Evolutionary conservation across 2,329 filamentous ascomycete genomes (phyloP).

Genomic region (Colletotrichum sp.): DNA sequence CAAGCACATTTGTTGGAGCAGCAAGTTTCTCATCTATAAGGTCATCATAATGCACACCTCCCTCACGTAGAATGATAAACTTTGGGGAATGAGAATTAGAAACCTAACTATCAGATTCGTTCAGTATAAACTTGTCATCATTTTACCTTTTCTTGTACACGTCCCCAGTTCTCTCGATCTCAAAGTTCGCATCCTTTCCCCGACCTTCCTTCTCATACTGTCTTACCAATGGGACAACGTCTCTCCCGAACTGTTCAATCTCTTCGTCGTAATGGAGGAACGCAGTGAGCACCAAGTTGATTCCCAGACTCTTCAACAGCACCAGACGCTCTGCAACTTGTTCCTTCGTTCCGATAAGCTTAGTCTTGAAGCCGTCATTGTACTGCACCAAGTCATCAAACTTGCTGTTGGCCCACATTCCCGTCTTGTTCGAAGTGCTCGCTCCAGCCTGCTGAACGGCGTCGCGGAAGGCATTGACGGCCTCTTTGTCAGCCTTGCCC

Average conservation of each 20-base stretch:
- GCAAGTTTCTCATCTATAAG: neutral
- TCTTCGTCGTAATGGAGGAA: slow-evolving; percentile 60
- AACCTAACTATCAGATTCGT: too few relatives aligned
- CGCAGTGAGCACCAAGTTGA: slow-evolving; percentile 49
- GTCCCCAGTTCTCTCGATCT: slow-evolving; percentile 51
- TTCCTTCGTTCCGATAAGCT: slow-evolving; percentile 56
- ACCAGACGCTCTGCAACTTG: slow-evolving; percentile 56
- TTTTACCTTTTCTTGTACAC: slow-evolving; percentile 39
- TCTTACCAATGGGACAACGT: slow-evolving; percentile 52
- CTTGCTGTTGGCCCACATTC: slow-evolving; percentile 59
- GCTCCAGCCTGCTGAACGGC: slow-evolving; percentile 56
- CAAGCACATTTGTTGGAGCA: fast-evolving
- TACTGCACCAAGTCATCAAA: slow-evolving; percentile 60
- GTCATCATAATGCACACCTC: neutral
- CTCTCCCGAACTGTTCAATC: slow-evolving; percentile 51
- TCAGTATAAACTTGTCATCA: neutral
- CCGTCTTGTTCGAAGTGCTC: slow-evolving; percentile 49
- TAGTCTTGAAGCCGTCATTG: slow-evolving; percentile 62
- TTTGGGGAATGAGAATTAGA: neutral
- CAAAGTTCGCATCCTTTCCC: slow-evolving; percentile 49
- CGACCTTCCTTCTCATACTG: slow-evolving; percentile 51
- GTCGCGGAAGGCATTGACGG: slow-evolving; percentile 53
- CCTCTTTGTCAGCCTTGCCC: slow-evolving; percentile 55
- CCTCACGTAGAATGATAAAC: neutral
- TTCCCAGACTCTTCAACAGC: slow-evolving; percentile 48